These are phyloP conservation scores for Suillus americanus DNA, from an alignment of 768 basidiomycete genomes.

Conservation along the genomic window DNA sequence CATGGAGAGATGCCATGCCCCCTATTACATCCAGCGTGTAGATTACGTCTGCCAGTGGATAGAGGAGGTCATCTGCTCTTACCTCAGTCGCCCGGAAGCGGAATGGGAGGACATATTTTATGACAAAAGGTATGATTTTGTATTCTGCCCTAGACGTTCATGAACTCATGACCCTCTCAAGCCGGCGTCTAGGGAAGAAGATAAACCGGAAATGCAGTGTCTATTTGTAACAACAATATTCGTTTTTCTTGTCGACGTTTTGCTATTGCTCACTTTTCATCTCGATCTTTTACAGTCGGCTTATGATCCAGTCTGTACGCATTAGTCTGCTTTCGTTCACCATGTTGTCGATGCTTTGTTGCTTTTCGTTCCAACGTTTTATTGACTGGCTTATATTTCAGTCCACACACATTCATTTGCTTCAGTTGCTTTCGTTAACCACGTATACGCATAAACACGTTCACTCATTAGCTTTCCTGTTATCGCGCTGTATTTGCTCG, in stretches of 20 bases:
- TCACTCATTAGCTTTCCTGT: neutral
- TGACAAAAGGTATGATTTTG: conserved; percentile 26
- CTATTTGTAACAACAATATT: neutral
- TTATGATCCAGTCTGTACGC: neutral
- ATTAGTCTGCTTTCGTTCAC: neutral
- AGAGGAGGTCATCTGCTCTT: conserved; percentile 27
- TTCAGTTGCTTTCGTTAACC: neutral
- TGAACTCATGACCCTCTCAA: neutral
- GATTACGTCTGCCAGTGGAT: conserved; percentile 42
- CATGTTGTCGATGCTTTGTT: neutral
- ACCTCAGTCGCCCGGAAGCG: conserved; percentile 25
- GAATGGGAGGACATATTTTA: conserved; percentile 29
- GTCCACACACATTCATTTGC: neutral
- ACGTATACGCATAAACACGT: neutral
- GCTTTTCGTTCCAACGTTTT: neutral
- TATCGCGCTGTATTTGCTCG: neutral
- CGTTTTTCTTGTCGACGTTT: neutral
- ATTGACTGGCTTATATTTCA: neutral
- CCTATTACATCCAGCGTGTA: conserved; percentile 38
- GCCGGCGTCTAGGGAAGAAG: neutral
- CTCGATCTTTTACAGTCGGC: neutral
- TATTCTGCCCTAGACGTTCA: neutral
- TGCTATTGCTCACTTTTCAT: too few relatives aligned
- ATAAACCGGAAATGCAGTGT: neutral
- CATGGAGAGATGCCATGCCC: conserved; percentile 47